Conservation (phyloP, 805 yeast species). For the Kurtzmaniella cleridarum region DNA sequence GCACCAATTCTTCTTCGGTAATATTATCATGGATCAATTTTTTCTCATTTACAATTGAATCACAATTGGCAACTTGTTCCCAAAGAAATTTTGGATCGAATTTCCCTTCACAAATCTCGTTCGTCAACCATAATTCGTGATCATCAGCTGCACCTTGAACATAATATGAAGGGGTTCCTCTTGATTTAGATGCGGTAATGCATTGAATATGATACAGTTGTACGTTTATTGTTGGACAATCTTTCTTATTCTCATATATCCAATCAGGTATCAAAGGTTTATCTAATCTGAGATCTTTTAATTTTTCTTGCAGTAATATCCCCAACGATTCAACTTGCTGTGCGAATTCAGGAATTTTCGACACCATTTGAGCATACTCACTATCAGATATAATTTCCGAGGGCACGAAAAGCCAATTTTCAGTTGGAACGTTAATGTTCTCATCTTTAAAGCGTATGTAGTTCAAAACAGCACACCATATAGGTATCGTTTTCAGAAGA, state of each 20-base stretch:
- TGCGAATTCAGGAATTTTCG: conserved; percentile 45
- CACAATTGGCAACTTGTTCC: conserved; percentile 21
- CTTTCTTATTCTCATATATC: conserved; percentile 32
- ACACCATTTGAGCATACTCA: conserved; percentile 49
- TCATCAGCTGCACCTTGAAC: conserved; percentile 96
- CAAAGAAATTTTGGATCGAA: conserved; percentile 56
- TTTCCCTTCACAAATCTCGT: conserved; percentile 35
- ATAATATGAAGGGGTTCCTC: conserved; percentile 39
- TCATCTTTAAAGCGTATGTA: conserved; percentile 39
- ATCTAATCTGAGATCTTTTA: conserved; percentile 10
- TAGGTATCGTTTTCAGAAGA: conserved; percentile 78
- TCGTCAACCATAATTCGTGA: conserved; percentile 72
- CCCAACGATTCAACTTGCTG: conserved; percentile 36
- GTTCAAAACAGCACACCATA: conserved; percentile 84
- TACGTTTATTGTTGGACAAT: conserved; percentile 27
- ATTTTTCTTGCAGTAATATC: conserved; percentile 27
- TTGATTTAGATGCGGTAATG: conserved; percentile 55
- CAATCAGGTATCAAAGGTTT: conserved; percentile 62
- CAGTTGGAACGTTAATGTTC: not conserved
- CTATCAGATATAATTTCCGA: conserved; percentile 43
- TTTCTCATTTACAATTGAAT: conserved; percentile 15
- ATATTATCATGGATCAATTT: conserved; percentile 18
- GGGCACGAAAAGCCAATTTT: conserved; percentile 12
- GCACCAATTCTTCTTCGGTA: conserved; percentile 18
- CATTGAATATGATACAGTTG: conserved; percentile 35